Conservation (phyloP, 495 filamentous ascomycete genomes). For the Penicillium cinerascens region DNA sequence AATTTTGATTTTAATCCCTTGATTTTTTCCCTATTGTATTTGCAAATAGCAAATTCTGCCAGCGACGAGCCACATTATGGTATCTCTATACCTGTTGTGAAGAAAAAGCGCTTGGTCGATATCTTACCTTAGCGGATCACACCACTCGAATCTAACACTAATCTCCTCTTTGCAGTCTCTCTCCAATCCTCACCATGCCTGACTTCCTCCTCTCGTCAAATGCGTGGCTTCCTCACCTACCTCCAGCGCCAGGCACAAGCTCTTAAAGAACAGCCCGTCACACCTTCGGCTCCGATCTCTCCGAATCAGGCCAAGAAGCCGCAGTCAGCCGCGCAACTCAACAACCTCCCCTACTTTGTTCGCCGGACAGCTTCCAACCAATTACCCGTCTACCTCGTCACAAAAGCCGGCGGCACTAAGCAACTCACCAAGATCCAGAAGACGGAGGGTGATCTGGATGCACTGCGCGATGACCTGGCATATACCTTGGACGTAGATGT, state of each 20-base stretch:
- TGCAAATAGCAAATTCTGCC: neutral
- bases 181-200: constrained; percentile 15
- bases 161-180: neutral
- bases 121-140: neutral
- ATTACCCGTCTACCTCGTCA: constrained; percentile 72
- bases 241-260: constrained; percentile 39
- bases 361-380: constrained; percentile 66
- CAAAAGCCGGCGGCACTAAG: constrained; percentile 73
- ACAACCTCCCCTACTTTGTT: constrained; percentile 66
- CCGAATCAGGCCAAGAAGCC: constrained; percentile 20
- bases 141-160: neutral
- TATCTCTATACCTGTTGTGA: neutral
- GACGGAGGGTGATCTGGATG: constrained; percentile 65
- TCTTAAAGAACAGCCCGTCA: constrained; percentile 31
- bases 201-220: constrained; percentile 26
- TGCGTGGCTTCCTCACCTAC: constrained; percentile 41
- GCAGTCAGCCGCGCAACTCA: constrained; percentile 28
- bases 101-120: neutral
- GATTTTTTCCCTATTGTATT: neutral
- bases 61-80: neutral
- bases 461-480: constrained; percentile 51
- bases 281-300: constrained; percentile 24
- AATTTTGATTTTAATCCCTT: neutral
- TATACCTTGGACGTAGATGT: constrained; percentile 41
- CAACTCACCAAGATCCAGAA: constrained; percentile 73